phyloP scores from a whole-genome alignment of 2,329 filamentous ascomycete genomes.

The Pseudocercospora pini-densiflorae region DNA sequence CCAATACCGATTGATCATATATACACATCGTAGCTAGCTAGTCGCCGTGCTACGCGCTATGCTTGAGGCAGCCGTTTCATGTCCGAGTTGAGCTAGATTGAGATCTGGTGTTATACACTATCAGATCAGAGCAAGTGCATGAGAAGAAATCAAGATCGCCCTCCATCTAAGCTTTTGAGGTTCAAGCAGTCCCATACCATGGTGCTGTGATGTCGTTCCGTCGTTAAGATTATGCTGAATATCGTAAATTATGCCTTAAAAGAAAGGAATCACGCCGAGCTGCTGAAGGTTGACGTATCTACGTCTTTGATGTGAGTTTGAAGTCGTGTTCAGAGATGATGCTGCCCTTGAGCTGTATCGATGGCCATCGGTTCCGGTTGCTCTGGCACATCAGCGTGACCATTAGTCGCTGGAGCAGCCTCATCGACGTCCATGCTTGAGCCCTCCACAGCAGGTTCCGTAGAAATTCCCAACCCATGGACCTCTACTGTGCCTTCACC shows the following conservation, averaged over 20 bases:
- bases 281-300: background rate
- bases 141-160: background rate
- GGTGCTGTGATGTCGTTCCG: conserved; percentile 1
- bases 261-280: background rate
- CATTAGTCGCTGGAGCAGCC: conserved; percentile 5
- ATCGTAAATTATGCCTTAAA: background rate
- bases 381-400: conserved; percentile 1
- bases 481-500: conserved; percentile 27
- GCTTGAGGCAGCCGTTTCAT: background rate
- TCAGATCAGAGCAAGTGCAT: background rate
- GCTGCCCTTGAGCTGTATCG: conserved; percentile 3
- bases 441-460: background rate
- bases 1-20: background rate
- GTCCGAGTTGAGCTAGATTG: background rate
- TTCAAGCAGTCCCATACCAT: background rate
- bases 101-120: background rate
- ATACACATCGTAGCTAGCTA: background rate
- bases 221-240: background rate
- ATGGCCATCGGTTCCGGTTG: conserved; percentile 12
- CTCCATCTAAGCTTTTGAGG: background rate
- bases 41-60: background rate
- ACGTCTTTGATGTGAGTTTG: background rate
- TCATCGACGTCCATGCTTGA: conserved; percentile 2
- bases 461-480: conserved; percentile 22
- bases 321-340: background rate